These are phyloP conservation scores for Croton setiger DNA, from an alignment of 441 rosid species.

Conservation along the genomic window DNA sequence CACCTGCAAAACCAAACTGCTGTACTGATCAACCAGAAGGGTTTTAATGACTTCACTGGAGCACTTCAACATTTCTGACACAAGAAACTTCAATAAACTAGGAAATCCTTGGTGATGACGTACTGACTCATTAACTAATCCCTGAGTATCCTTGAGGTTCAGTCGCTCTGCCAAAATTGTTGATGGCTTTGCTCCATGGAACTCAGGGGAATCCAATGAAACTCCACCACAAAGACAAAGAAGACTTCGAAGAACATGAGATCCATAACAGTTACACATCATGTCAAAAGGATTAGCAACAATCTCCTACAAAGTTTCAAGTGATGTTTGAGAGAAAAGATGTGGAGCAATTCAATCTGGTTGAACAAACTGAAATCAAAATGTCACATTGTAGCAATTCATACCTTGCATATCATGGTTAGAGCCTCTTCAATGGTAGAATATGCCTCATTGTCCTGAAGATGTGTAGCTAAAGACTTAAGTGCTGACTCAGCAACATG, in stretches of 20 bases:
- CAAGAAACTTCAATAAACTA: conserved; percentile 50
- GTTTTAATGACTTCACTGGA: conserved; percentile 41
- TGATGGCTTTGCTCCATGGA: conserved; percentile 67
- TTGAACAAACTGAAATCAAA: not conserved
- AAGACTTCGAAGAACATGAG: conserved; percentile 88
- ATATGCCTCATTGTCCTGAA: conserved; percentile 61
- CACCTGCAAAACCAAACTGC: conserved; percentile 93
- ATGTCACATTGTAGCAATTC: not conserved
- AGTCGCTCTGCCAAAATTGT: conserved; percentile 59
- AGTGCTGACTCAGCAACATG: conserved; percentile 94
- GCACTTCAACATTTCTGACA: conserved; percentile 57
- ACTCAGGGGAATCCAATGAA: conserved; percentile 65
- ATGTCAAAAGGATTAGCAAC: conserved; percentile 53
- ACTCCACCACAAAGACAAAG: conserved; percentile 83
- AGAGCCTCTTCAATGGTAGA: conserved; percentile 65
- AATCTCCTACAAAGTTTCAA: conserved; percentile 49
- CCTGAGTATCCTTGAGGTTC: conserved; percentile 47
- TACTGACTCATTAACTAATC: conserved; percentile 27
- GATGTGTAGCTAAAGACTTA: conserved; percentile 67
- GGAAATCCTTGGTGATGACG: conserved; percentile 59
- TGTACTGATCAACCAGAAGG: conserved; percentile 61
- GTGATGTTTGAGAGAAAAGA: not conserved
- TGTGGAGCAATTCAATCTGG: not conserved
- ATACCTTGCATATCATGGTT: conserved; percentile 73
- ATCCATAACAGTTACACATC: conserved; percentile 79